phyloP scores from a whole-genome alignment of 805 yeast genomes.

The Kluyveromyces nonfermentans region DNA sequence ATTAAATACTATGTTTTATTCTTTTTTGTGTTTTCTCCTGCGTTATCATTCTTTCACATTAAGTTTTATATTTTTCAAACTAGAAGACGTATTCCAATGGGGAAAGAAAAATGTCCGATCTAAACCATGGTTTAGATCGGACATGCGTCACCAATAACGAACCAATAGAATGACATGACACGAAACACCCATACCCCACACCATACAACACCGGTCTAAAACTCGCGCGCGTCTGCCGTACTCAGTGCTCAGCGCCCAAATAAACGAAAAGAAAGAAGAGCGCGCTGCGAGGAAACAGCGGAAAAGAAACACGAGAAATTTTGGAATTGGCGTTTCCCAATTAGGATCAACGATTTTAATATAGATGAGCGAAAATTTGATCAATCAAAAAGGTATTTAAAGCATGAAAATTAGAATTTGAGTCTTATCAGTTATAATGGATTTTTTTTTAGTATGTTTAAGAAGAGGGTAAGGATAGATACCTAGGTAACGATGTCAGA shows the following conservation, averaged over 20 bases:
- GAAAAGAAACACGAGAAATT: neutral
- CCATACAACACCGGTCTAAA: no score
- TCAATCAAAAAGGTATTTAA: neutral
- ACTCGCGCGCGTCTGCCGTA: no score
- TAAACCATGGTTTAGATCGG: no score
- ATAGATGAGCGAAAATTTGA: neutral
- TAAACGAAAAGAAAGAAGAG: neutral
- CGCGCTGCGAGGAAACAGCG: neutral
- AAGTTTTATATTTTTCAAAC: no score
- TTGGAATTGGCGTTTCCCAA: neutral
- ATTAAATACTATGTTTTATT: no score
- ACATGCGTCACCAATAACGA: no score
- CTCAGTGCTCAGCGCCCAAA: neutral
- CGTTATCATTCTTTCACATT: no score
- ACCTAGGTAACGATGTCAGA: constrained; percentile 16
- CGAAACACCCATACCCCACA: no score
- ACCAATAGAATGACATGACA: no score
- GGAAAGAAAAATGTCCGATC: no score
- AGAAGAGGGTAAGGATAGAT: neutral
- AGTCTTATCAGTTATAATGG: neutral
- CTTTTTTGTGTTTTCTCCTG: no score
- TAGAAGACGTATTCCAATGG: neutral
- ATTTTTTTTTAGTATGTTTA: neutral
- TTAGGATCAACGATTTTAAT: neutral
- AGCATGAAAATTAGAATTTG: neutral